phyloP scores from a whole-genome alignment of 768 basidiomycete species.

The Pleurotus djamor region DNA sequence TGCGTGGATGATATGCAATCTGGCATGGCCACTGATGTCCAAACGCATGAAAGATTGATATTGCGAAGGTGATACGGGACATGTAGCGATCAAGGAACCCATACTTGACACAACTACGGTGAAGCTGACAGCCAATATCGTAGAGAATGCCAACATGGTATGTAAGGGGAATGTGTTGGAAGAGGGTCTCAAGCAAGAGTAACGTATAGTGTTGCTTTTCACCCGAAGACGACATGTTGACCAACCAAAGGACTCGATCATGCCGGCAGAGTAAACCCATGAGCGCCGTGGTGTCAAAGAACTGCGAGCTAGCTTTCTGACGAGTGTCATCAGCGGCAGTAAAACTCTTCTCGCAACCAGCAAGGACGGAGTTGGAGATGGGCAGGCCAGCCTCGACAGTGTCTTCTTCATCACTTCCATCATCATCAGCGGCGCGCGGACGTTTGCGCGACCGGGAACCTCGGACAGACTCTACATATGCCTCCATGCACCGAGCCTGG shows the following conservation, averaged over 20 bases:
- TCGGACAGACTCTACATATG: background rate
- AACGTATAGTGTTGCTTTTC: conserved; percentile 24
- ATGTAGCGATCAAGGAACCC: conserved; percentile 17
- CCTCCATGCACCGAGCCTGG: conserved; percentile 5
- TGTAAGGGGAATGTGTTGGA: conserved; percentile 19
- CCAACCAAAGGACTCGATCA: conserved; percentile 25
- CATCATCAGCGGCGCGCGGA: background rate
- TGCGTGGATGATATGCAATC: conserved; percentile 25
- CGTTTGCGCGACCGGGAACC: background rate
- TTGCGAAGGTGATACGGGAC: conserved; percentile 20
- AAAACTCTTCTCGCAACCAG: conserved; percentile 14
- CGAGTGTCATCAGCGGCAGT: conserved; percentile 17
- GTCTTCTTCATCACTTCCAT: background rate
- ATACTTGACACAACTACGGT: conserved; percentile 16
- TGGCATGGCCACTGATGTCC: conserved; percentile 33
- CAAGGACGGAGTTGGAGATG: conserved; percentile 12
- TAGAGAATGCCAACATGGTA: conserved; percentile 19
- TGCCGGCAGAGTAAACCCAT: conserved; percentile 32
- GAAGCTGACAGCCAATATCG: conserved; percentile 29
- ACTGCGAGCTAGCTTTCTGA: conserved; percentile 9
- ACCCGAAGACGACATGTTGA: conserved; percentile 29
- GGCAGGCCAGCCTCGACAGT: conserved; percentile 2
- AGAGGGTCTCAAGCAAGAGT: conserved; percentile 23
- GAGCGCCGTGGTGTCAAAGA: conserved; percentile 23
- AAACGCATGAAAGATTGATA: conserved; percentile 32